These are phyloP conservation scores for Arthrobotrys sinensis DNA, from an alignment of 2,329 filamentous ascomycete species.

Conservation along the genomic window DNA sequence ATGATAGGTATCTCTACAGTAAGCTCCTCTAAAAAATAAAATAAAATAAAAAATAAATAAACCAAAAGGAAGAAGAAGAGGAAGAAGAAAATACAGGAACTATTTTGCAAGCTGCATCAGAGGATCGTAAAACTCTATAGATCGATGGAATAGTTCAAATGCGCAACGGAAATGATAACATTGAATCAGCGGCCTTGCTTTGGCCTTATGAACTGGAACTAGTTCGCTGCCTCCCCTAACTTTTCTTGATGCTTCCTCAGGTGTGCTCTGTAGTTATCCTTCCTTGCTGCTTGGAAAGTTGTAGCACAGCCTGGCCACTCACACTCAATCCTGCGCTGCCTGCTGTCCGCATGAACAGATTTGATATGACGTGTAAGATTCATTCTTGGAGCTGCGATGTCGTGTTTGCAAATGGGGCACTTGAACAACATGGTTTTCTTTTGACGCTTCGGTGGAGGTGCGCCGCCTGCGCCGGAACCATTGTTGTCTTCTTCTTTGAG, in stretches of 20 bases:
- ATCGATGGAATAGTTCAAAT: neutral
- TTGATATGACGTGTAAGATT: conserved; percentile 57
- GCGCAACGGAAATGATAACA: neutral
- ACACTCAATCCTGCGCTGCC: conserved; percentile 55
- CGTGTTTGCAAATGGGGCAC: conserved; percentile 56
- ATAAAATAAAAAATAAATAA: neutral
- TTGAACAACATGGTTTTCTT: conserved; percentile 59
- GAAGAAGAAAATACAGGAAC: neutral
- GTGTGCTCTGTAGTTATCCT: conserved; percentile 59
- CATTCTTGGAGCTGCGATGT: conserved; percentile 58
- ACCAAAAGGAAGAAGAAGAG: conserved; percentile 4
- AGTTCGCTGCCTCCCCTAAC: conserved; percentile 34
- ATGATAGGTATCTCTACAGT: conserved; percentile 32
- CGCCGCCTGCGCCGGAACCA: conserved; percentile 18
- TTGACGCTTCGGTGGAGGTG: conserved; percentile 45
- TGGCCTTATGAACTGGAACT: neutral
- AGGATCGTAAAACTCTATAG: conserved; percentile 7
- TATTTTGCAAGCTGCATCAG: neutral
- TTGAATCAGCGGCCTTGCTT: neutral
- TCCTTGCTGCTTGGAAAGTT: conserved; percentile 58
- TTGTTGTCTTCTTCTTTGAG: conserved; percentile 42
- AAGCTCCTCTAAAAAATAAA: conserved; percentile 24
- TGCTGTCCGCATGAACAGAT: conserved; percentile 57
- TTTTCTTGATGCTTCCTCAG: conserved; percentile 59
- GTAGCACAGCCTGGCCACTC: conserved; percentile 58